A percentile compares a stretch with the other conserved stretches of the same genome.
These are phyloP conservation scores for Cytospora paraplurivora DNA, from an alignment of 2,329 filamentous ascomycete species.

Conservation along the genomic window DNA sequence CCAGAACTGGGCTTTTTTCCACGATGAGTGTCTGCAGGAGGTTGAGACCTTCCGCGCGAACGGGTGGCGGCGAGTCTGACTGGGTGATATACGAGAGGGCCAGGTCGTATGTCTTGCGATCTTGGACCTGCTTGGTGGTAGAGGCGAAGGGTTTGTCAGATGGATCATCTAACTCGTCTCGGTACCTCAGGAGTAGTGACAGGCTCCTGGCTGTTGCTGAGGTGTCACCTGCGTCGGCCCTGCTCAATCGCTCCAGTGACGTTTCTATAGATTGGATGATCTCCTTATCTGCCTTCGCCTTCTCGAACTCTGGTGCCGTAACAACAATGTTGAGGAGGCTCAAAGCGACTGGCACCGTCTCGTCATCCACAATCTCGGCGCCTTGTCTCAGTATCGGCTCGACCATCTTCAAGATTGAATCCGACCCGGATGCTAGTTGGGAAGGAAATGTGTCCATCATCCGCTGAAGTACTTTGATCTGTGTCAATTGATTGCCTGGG, in stretches of 20 bases:
- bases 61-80: slow-evolving; percentile 63
- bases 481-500: slow-evolving; percentile 52
- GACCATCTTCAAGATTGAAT: slow-evolving; percentile 65
- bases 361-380: slow-evolving; percentile 46
- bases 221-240: slow-evolving; percentile 43
- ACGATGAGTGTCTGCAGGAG: slow-evolving; percentile 61
- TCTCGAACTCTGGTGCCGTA: slow-evolving; percentile 58
- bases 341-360: slow-evolving; percentile 55
- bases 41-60: slow-evolving; percentile 66
- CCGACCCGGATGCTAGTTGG: slow-evolving; percentile 64
- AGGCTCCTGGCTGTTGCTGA: slow-evolving; percentile 60
- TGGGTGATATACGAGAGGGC: slow-evolving; percentile 66
- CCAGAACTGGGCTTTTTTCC: slow-evolving; percentile 58
- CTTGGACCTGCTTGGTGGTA: slow-evolving; percentile 56
- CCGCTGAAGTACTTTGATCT: slow-evolving; percentile 65
- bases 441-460: slow-evolving; percentile 66
- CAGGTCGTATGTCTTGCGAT: slow-evolving; percentile 62
- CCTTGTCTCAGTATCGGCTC: slow-evolving; percentile 56
- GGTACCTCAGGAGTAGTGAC: slow-evolving; percentile 56
- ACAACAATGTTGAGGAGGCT: slow-evolving; percentile 64
- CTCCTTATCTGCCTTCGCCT: slow-evolving; percentile 46
- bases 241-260: slow-evolving; percentile 50
- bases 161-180: slow-evolving; percentile 53
- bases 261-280: slow-evolving; percentile 50
- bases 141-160: slow-evolving; percentile 42